Evolutionary conservation across 2,329 filamentous ascomycete species (phyloP).

Genomic region (Arthroderma sp.): DNA sequence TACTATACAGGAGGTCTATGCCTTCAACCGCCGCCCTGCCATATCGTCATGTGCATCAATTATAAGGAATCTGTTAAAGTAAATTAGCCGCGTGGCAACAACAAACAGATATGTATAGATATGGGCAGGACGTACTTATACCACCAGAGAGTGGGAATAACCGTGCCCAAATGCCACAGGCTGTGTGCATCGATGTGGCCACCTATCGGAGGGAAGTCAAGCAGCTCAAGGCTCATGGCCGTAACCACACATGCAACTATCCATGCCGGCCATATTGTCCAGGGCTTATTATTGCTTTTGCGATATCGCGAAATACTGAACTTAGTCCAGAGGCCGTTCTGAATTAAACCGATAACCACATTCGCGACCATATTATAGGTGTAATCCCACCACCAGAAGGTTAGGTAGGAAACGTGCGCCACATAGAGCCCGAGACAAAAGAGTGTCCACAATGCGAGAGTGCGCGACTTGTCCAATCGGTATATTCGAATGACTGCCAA

Average conservation of each 20-base stretch:
- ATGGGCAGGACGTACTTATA: constrained; percentile 60
- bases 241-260: constrained; percentile 84
- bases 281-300: constrained; percentile 51
- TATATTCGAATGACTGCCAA: constrained; percentile 73
- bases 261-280: constrained; percentile 81
- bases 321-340: constrained; percentile 74
- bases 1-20: constrained; percentile 26
- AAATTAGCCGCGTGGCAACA: not conserved
- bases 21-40: constrained; percentile 58
- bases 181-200: constrained; percentile 85
- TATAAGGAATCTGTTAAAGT: constrained; percentile 58
- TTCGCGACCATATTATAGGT: constrained; percentile 97
- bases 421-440: constrained; percentile 59
- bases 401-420: constrained; percentile 70
- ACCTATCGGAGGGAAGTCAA: constrained; percentile 79
- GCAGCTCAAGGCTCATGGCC: constrained; percentile 88
- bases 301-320: constrained; percentile 67
- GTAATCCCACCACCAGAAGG: constrained; percentile 82
- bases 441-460: constrained; percentile 60
- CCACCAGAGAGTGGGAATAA: constrained; percentile 76
- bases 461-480: constrained; percentile 52
- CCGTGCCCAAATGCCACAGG: constrained; percentile 89
- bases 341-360: constrained; percentile 63
- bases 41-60: constrained; percentile 77
- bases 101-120: not conserved